phyloP scores from a whole-genome alignment of 192 early-diverging fungal genomes.

The Gigaspora rosea region DNA sequence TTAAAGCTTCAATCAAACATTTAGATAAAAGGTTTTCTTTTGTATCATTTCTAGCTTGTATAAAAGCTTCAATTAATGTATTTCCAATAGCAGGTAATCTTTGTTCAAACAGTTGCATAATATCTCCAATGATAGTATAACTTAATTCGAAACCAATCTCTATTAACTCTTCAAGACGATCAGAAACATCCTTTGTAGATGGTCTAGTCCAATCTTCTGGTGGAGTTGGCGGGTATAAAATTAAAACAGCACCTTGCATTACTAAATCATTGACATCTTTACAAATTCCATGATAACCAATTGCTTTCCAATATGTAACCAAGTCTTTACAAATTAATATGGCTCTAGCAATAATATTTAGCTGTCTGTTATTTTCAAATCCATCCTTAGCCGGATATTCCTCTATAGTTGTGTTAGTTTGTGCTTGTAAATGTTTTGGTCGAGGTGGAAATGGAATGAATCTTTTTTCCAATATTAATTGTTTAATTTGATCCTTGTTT shows the following conservation, averaged over 20 bases:
- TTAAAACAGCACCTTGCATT: conserved; percentile 4
- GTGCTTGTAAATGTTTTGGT: not conserved
- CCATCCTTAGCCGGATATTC: conserved; percentile 11
- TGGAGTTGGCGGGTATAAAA: conserved; percentile 1
- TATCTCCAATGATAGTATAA: not conserved
- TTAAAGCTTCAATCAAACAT: too few relatives aligned
- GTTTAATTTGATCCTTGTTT: not conserved
- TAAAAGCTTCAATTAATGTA: too few relatives aligned
- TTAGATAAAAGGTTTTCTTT: too few relatives aligned
- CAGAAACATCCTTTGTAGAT: not conserved
- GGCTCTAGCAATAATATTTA: conserved; percentile 17
- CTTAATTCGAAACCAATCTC: conserved; percentile 18
- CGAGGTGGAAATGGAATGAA: not conserved
- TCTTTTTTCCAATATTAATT: not conserved
- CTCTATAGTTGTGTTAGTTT: not conserved
- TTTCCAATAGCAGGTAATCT: too few relatives aligned
- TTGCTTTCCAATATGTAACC: not conserved
- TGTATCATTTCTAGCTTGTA: too few relatives aligned
- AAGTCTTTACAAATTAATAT: conserved; percentile 21
- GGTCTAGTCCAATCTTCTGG: not conserved
- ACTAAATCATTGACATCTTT: conserved; percentile 26
- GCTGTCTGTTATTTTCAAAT: conserved; percentile 14
- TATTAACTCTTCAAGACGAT: not conserved
- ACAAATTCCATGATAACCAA: conserved; percentile 6
- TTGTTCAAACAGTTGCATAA: too few relatives aligned